Conservation (phyloP, 106 monocot genomes). For the Vanilla planifolia region DNA sequence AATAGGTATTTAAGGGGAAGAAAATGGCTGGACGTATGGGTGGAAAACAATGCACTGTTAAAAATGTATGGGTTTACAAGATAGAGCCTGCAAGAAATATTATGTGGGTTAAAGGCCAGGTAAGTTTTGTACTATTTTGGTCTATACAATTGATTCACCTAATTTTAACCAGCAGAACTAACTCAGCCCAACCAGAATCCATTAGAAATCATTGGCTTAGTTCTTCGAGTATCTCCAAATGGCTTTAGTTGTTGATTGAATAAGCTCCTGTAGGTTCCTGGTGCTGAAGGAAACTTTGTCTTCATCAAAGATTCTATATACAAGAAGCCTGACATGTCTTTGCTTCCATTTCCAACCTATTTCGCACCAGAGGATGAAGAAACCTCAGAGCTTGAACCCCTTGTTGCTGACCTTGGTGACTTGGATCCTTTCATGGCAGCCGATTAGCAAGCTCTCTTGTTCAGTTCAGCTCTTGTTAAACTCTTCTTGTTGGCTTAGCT, state of each 20-base stretch:
- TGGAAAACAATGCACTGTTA: slow-evolving; percentile 46
- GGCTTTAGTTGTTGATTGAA: not conserved
- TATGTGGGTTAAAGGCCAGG: slow-evolving; percentile 83
- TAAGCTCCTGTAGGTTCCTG: slow-evolving; percentile 62
- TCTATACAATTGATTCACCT: too few species aligned
- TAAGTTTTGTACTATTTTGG: too few species aligned
- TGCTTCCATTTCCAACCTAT: slow-evolving; percentile 84
- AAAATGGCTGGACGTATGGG: slow-evolving; percentile 87
- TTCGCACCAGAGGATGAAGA: slow-evolving; percentile 78
- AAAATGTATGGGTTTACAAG: slow-evolving; percentile 83
- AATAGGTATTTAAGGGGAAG: slow-evolving; percentile 72
- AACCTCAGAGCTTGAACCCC: slow-evolving; percentile 52
- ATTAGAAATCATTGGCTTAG: too few species aligned
- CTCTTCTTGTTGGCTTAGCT: too few species aligned
- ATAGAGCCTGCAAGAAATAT: slow-evolving; percentile 74
- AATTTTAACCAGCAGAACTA: not conserved
- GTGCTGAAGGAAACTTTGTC: slow-evolving; percentile 96
- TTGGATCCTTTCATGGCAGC: slow-evolving; percentile 79
- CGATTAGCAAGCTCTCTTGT: too few species aligned
- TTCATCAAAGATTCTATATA: slow-evolving; percentile 83
- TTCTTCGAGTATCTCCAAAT: too few species aligned
- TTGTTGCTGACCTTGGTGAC: slow-evolving; percentile 78
- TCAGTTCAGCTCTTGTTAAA: too few species aligned
- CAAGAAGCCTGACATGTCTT: slow-evolving; percentile 64
- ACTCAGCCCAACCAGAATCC: too few species aligned